Percentiles rank a stretch among this genome's conserved stretches.
Evolutionary conservation across 2,329 filamentous ascomycete genomes (phyloP).

Genomic region (Chaetomiaceae sp.): DNA sequence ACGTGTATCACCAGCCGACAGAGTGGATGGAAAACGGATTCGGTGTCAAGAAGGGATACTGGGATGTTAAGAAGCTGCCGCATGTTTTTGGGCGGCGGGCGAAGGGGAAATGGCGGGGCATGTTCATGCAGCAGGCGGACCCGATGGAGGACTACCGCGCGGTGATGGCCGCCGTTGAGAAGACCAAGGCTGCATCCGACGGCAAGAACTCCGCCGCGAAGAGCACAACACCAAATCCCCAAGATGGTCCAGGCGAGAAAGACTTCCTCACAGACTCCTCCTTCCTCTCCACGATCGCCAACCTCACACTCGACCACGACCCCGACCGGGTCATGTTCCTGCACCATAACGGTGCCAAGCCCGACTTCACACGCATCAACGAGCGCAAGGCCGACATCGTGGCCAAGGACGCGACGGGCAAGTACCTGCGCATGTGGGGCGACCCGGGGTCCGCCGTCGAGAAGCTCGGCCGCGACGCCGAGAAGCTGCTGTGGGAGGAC

Average conservation of each 20-base stretch:
- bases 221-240: not conserved
- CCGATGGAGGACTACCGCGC: conserved; percentile 18
- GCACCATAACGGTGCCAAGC: conserved; percentile 34
- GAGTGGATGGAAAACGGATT: conserved; percentile 11
- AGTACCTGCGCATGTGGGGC: conserved; percentile 27
- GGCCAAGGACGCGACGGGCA: conserved; percentile 20
- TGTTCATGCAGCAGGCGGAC: conserved; percentile 19
- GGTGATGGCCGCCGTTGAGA: conserved; percentile 17
- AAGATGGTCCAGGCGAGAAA: not conserved
- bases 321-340: conserved; percentile 29
- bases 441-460: conserved; percentile 23
- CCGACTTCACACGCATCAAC: conserved; percentile 29
- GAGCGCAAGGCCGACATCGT: conserved; percentile 18
- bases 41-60: conserved; percentile 17
- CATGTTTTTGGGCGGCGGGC: conserved; percentile 4
- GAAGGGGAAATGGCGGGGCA: conserved; percentile 11
- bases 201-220: not conserved
- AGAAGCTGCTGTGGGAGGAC: conserved; percentile 30
- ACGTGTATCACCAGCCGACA: conserved; percentile 6
- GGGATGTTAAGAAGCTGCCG: conserved; percentile 17
- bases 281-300: no score
- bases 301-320: conserved; percentile 36
- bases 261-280: conserved; percentile 12
- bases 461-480: conserved; percentile 29
- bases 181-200: conserved; percentile 8